Conservation (phyloP, 1,139 yeast genomes). For the Kodamaea ohmeri region DNA sequence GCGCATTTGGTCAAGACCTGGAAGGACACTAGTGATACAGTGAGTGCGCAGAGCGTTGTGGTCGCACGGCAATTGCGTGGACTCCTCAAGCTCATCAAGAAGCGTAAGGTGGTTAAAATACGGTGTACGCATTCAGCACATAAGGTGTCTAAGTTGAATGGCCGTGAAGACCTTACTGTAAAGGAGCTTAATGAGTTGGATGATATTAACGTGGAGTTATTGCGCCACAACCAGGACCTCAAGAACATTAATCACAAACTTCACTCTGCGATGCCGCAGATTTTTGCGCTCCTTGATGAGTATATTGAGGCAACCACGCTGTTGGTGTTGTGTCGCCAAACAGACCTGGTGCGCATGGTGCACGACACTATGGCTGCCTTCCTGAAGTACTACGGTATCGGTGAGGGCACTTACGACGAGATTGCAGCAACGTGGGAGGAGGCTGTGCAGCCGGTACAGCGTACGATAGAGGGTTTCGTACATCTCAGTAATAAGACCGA, state of each 20-base stretch:
- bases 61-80: slow-evolving; percentile 40
- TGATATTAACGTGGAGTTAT: slow-evolving; percentile 32
- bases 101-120: slow-evolving; percentile 27
- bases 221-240: slow-evolving; percentile 30
- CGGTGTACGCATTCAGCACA: slow-evolving; percentile 6
- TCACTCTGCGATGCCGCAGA: slow-evolving; percentile 44
- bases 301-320: slow-evolving; percentile 45
- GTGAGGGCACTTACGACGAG: slow-evolving; percentile 7
- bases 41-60: slow-evolving; percentile 33
- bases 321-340: slow-evolving; percentile 32
- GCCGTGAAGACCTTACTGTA: slow-evolving; percentile 1
- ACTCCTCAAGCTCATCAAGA: slow-evolving; percentile 40
- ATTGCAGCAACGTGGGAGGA: slow-evolving; percentile 38
- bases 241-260: slow-evolving; percentile 39
- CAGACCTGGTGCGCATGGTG: slow-evolving; percentile 22
- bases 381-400: slow-evolving; percentile 7
- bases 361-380: slow-evolving; percentile 6
- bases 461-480: slow-evolving; percentile 3
- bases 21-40: slow-evolving; percentile 29
- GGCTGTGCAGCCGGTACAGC: slow-evolving; percentile 18
- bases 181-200: slow-evolving; percentile 9
- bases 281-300: slow-evolving; percentile 48
- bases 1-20: slow-evolving; percentile 32
- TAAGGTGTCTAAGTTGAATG: slow-evolving; percentile 7
- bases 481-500: slow-evolving; percentile 4